phyloP scores from a whole-genome alignment of 805 yeast genomes.

The Komagataella ulmi region DNA sequence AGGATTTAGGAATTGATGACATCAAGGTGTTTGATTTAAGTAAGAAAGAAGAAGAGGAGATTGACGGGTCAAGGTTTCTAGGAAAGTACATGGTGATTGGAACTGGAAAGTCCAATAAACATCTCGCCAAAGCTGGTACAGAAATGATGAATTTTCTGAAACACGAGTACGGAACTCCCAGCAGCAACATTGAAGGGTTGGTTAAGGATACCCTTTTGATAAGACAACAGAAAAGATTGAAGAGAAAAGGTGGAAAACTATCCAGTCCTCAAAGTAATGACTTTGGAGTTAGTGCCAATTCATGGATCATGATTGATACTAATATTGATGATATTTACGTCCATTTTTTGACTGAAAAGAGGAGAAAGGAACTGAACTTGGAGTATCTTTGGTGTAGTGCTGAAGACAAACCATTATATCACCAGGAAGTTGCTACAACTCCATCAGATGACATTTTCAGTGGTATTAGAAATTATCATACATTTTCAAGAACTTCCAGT shows the following conservation, averaged over 20 bases:
- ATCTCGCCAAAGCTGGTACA: constrained; percentile 55
- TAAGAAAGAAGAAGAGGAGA: constrained; percentile 16
- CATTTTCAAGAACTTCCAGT: not conserved
- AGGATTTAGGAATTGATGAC: constrained; percentile 54
- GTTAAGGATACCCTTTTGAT: constrained; percentile 43
- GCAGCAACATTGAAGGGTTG: constrained; percentile 51
- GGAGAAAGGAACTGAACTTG: constrained; percentile 56
- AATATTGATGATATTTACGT: constrained; percentile 47
- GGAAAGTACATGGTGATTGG: constrained; percentile 46
- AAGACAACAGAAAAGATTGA: constrained; percentile 35
- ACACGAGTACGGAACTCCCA: constrained; percentile 14
- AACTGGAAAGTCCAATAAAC: constrained; percentile 68
- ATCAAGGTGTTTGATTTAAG: constrained; percentile 54
- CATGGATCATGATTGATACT: constrained; percentile 78
- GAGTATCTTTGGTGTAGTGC: constrained; percentile 52
- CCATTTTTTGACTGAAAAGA: constrained; percentile 60
- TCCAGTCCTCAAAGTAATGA: constrained; percentile 39
- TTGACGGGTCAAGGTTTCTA: constrained; percentile 20
- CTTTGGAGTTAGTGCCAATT: constrained; percentile 45
- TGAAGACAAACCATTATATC: constrained; percentile 20
- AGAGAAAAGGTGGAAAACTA: constrained; percentile 40
- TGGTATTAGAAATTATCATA: constrained; percentile 31
- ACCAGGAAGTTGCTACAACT: constrained; percentile 8
- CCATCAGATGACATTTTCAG: constrained; percentile 27
- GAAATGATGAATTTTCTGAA: constrained; percentile 49